Percentiles rank a stretch among this genome's conserved stretches.
Conservation (phyloP, 179 eudicot genomes). For the Camellia oleifera region DNA sequence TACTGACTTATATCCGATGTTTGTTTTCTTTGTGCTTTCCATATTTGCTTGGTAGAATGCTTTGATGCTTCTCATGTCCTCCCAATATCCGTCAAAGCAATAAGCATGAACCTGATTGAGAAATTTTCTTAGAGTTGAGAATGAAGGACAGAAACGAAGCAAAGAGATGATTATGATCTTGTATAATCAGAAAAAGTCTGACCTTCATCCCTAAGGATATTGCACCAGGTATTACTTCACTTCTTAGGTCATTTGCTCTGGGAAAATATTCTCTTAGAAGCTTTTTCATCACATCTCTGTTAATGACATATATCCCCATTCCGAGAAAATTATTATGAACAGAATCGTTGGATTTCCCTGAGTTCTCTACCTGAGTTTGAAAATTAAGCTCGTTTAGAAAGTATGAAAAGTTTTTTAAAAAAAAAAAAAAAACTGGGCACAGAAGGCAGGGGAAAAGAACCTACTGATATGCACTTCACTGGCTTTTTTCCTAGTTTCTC, state of each 20-base stretch:
- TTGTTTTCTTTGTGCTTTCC: slow-evolving; percentile 46
- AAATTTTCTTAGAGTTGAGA: slow-evolving; percentile 5
- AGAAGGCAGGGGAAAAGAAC: not conserved
- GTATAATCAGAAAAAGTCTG: slow-evolving; percentile 7
- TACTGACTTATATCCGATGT: slow-evolving; percentile 50
- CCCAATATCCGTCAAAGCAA: slow-evolving; percentile 67
- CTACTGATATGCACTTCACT: slow-evolving; percentile 19
- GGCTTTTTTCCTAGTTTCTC: slow-evolving; percentile 17
- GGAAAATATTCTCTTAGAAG: slow-evolving; percentile 55
- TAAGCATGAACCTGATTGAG: slow-evolving; percentile 54
- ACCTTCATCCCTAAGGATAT: slow-evolving; percentile 83
- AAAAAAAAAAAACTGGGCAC: not conserved
- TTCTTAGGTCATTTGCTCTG: slow-evolving; percentile 49
- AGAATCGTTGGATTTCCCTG: slow-evolving; percentile 17
- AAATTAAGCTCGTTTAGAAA: slow-evolving; percentile 7
- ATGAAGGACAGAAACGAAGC: slow-evolving; percentile 1
- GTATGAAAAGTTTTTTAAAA: not conserved
- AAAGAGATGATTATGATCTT: not conserved
- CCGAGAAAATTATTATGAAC: slow-evolving; percentile 29
- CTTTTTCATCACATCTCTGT: slow-evolving; percentile 48
- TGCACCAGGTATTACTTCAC: slow-evolving; percentile 71
- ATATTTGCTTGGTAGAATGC: slow-evolving; percentile 65
- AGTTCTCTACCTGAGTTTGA: slow-evolving; percentile 34
- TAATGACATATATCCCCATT: slow-evolving; percentile 76
- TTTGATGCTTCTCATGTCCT: slow-evolving; percentile 67